Evolutionary conservation across 140 eudicot species (phyloP).

Genomic region (Cichorium intybus): DNA sequence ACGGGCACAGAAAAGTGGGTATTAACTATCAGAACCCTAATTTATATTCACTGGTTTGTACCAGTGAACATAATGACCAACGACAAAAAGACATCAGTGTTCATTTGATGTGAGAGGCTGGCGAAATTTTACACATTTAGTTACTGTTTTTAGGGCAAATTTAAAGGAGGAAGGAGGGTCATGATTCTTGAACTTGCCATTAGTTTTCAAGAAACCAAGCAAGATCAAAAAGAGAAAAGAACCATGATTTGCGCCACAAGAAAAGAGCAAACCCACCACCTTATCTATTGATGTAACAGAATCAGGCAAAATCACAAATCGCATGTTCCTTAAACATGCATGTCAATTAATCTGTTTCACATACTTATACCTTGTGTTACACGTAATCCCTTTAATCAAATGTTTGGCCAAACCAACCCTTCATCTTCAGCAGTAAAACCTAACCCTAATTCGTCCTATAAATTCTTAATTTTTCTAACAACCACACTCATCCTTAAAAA

Average conservation of each 20-base stretch:
- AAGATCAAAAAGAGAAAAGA: slow-evolving; percentile 13
- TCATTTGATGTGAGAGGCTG: slow-evolving; percentile 4
- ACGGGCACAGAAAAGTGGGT: not conserved
- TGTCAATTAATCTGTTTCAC: slow-evolving; percentile 31
- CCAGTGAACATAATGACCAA: slow-evolving; percentile 1
- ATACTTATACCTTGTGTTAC: slow-evolving; percentile 31
- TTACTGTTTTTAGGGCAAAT: slow-evolving; percentile 6
- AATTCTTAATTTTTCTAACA: not conserved
- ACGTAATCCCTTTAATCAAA: slow-evolving; percentile 21
- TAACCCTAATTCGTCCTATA: slow-evolving; percentile 2
- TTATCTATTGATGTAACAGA: slow-evolving; percentile 36
- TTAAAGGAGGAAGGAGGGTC: slow-evolving; percentile 20
- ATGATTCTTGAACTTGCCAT: slow-evolving; percentile 23
- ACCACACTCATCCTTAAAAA: not conserved
- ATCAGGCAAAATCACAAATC: slow-evolving; percentile 32
- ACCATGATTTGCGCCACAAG: slow-evolving; percentile 33
- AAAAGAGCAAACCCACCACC: slow-evolving; percentile 30
- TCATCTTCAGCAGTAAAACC: slow-evolving; percentile 14
- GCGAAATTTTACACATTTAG: slow-evolving; percentile 2
- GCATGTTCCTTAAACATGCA: slow-evolving; percentile 40
- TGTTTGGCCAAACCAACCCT: slow-evolving; percentile 11
- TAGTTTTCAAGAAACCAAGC: slow-evolving; percentile 12
- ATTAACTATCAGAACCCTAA: not conserved
- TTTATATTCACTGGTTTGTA: not conserved
- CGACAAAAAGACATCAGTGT: slow-evolving; percentile 19